Base-by-base conservation (phyloP, 1,139 yeast species). In the Pichiaceae sp. region DNA sequence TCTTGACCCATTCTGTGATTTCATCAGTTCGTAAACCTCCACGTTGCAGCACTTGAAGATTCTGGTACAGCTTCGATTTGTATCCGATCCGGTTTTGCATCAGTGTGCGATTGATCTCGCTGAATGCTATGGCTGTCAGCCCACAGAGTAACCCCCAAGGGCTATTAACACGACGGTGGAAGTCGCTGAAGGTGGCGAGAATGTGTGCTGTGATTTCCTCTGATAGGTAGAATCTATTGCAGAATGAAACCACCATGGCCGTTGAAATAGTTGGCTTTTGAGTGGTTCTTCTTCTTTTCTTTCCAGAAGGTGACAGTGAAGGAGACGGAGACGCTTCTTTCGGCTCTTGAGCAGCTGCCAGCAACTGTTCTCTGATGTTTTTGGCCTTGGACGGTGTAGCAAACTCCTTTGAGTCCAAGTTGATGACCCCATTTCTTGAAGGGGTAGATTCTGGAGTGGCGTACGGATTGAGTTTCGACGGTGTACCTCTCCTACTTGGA, bases 61-160 rank as follows among this genome's bases (percentile, higher is more conserved):
- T 71, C 34, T 69, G 65, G 38, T 72, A 58, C 14, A 76, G 65
- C 26, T 64, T 60, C 6, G 68, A 56, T 39, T 64, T 69, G 19
- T 72, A 64, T 2, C 81, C 76, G 8, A 77, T 62, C 36, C 66
- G 69, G 9, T 59, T 52, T 8, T 60, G 53, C 15, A 78, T 56
- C 21, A 66, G 52, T 18, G 62, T 62, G 41, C 71, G 68, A 50
- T 77, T 76, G 27, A 79, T 65, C 12, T 78, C 61, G 12, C 66
- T 60, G 37, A 75, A 77, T 12, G 79, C 77, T 5, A 79, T 70
- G 31, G 78, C 65, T 1, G 79, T 64, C 43, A 80, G 54, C 0
- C 87, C 89, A 53, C 84, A 77, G 1, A 80, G 73, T 21, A 80
- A 54, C 14, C 77, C 73, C 85, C 87, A 80, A 32, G 78, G 80